Percentiles rank a stretch among this genome's conserved stretches.
phyloP scores from a whole-genome alignment of 768 basidiomycete species.

The Saitozyma sp. region DNA sequence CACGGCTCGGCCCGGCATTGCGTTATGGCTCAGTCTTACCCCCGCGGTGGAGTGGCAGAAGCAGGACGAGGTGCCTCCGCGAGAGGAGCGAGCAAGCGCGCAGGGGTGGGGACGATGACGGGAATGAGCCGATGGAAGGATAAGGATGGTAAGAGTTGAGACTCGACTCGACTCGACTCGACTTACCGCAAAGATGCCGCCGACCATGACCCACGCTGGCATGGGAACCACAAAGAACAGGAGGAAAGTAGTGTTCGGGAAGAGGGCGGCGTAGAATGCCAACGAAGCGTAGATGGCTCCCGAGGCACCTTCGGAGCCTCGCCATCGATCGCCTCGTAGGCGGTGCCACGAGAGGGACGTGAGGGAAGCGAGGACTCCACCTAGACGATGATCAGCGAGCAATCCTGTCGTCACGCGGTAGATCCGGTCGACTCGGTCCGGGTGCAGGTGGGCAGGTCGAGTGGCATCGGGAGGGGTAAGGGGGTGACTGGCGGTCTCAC shows the following conservation, averaged over 20 bases:
- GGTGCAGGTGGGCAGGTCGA: no score
- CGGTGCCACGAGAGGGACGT: conserved; percentile 43
- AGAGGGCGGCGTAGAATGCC: conserved; percentile 47
- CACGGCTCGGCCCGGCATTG: no score
- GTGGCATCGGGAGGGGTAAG: not conserved
- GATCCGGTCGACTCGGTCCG: no score
- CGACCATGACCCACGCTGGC: conserved; percentile 46
- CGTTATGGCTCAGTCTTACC: not conserved
- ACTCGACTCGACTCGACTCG: no score
- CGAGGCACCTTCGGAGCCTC: conserved; percentile 48
- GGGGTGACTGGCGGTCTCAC: conserved; percentile 14
- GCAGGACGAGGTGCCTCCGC: not conserved
- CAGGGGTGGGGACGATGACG: no score
- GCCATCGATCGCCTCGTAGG: conserved; percentile 22
- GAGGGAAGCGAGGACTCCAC: conserved; percentile 40
- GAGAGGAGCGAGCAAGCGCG: no score
- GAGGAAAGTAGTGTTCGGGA: conserved; percentile 44
- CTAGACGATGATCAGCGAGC: conserved; percentile 2
- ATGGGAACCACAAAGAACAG: conserved; percentile 51
- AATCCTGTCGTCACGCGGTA: no score
- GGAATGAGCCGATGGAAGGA: no score
- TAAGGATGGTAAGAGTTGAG: no score
- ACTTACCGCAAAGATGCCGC: conserved; percentile 50
- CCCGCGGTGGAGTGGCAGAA: not conserved
- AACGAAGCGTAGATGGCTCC: conserved; percentile 50